phyloP scores from a whole-genome alignment of 1,284 basidiomycete species.

The Coniferiporia sulphurascens region DNA sequence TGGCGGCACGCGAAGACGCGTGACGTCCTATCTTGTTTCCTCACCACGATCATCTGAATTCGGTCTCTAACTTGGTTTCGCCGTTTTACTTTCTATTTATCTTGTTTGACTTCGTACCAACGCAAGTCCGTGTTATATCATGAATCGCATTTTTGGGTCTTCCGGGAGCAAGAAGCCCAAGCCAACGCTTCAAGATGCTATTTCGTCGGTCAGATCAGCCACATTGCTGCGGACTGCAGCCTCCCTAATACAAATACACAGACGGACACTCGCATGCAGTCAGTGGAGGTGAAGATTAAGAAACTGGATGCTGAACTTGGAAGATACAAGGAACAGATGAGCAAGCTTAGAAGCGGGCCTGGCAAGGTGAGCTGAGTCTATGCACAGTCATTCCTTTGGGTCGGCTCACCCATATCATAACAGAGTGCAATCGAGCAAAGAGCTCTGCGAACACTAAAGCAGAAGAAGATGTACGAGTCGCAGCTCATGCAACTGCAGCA shows the following conservation, averaged over 20 bases:
- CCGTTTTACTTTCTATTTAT: not conserved
- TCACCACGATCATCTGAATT: not conserved
- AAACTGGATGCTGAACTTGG: constrained; percentile 93
- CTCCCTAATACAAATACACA: constrained; percentile 28
- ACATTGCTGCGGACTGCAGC: not conserved
- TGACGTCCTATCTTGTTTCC: not conserved
- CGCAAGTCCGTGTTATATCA: constrained; percentile 26
- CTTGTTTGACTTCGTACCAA: not conserved
- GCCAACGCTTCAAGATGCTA: constrained; percentile 86
- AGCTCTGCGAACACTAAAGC: constrained; percentile 91
- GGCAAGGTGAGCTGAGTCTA: constrained; percentile 71
- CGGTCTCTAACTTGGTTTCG: not conserved
- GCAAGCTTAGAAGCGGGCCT: constrained; percentile 88
- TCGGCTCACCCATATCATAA: not conserved
- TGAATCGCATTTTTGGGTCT: constrained; percentile 83
- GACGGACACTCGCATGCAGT: constrained; percentile 87
- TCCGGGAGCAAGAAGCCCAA: constrained; percentile 82
- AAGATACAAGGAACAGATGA: constrained; percentile 96
- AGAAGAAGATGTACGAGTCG: constrained; percentile 94
- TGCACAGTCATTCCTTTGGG: not conserved
- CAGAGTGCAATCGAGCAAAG: constrained; percentile 92
- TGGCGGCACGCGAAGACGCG: not conserved
- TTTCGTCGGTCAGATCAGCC: constrained; percentile 62
- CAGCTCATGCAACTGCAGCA: constrained; percentile 91
- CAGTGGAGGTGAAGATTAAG: constrained; percentile 95